phyloP scores from a whole-genome alignment of 352 stramenopile species.

The Globisporangium echinulatum region DNA sequence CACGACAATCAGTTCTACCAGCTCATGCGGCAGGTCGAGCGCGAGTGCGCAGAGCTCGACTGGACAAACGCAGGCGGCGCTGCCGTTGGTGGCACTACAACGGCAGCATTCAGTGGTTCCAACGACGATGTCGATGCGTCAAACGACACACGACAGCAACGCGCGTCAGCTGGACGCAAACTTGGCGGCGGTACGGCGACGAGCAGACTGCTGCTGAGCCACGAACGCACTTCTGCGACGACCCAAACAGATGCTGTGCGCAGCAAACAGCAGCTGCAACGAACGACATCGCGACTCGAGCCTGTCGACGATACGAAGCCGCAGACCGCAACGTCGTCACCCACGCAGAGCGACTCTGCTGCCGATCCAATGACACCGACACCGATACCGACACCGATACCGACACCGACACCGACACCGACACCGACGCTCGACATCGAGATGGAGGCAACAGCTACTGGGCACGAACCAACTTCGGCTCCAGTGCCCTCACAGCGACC shows the following conservation, averaged over 20 bases:
- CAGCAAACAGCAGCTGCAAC: no score
- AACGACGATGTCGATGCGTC: slow-evolving; percentile 4
- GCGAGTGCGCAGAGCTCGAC: slow-evolving; percentile 63
- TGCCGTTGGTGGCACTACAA: slow-evolving; percentile 23
- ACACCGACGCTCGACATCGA: neutral
- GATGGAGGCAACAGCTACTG: neutral
- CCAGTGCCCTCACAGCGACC: neutral
- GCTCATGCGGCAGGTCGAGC: slow-evolving; percentile 74
- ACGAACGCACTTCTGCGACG: neutral
- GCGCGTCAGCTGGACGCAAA: slow-evolving; percentile 12
- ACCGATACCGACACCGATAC: no score
- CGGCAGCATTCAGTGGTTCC: slow-evolving; percentile 11
- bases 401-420: no score
- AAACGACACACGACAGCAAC: neutral
- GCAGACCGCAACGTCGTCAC: neutral
- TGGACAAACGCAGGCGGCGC: slow-evolving; percentile 47
- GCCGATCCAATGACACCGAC: neutral
- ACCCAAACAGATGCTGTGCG: no score
- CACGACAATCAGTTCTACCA: slow-evolving; percentile 80
- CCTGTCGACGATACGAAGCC: neutral
- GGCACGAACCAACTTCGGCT: slow-evolving; percentile 2
- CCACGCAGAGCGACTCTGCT: neutral
- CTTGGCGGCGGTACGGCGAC: slow-evolving; percentile 30
- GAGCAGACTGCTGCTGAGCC: slow-evolving; percentile 22
- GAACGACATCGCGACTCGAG: no score